Percentiles rank a stretch among this genome's conserved stretches.
phyloP scores from a whole-genome alignment of 306 rosid genomes.

The Sophora flavescens region DNA sequence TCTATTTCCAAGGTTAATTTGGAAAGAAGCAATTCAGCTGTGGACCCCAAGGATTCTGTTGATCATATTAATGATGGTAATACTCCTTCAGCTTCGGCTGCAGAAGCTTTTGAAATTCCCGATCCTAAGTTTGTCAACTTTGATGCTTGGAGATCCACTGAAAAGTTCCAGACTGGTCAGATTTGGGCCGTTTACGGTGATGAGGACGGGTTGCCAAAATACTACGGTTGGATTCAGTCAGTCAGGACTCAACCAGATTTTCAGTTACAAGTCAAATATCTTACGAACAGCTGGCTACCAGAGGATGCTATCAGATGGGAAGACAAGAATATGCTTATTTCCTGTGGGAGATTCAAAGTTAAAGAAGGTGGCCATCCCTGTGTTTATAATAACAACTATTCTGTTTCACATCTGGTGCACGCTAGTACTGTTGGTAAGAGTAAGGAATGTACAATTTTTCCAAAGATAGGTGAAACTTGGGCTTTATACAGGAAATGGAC shows the following conservation, averaged over 20 bases:
- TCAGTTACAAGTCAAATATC: slow-evolving; percentile 64
- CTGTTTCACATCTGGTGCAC: slow-evolving; percentile 72
- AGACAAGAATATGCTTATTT: slow-evolving; percentile 66
- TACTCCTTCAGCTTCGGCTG: slow-evolving; percentile 39
- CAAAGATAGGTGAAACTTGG: slow-evolving; percentile 84
- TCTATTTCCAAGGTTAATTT: slow-evolving; percentile 34
- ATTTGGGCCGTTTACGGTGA: slow-evolving; percentile 91
- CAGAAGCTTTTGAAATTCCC: slow-evolving; percentile 61
- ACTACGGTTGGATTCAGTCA: slow-evolving; percentile 67
- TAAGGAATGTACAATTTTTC: slow-evolving; percentile 59
- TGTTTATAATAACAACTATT: slow-evolving; percentile 39
- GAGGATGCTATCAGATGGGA: slow-evolving; percentile 52
- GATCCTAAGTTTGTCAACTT: slow-evolving; percentile 78
- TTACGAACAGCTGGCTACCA: slow-evolving; percentile 57
- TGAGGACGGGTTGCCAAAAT: slow-evolving; percentile 86
- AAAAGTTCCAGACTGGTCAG: slow-evolving; percentile 71
- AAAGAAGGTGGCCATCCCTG: slow-evolving; percentile 10
- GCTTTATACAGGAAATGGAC: slow-evolving; percentile 86
- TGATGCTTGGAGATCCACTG: slow-evolving; percentile 59
- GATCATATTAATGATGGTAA: slow-evolving; percentile 41
- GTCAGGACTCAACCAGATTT: slow-evolving; percentile 46
- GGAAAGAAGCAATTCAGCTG: slow-evolving; percentile 28
- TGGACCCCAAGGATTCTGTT: slow-evolving; percentile 32
- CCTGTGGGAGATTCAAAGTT: slow-evolving; percentile 71
- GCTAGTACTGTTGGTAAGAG: slow-evolving; percentile 40